A percentile compares a stretch with the other conserved stretches of the same genome.
phyloP scores from a whole-genome alignment of 371 early-diverging fungal species.

The Mortierella sp. region DNA sequence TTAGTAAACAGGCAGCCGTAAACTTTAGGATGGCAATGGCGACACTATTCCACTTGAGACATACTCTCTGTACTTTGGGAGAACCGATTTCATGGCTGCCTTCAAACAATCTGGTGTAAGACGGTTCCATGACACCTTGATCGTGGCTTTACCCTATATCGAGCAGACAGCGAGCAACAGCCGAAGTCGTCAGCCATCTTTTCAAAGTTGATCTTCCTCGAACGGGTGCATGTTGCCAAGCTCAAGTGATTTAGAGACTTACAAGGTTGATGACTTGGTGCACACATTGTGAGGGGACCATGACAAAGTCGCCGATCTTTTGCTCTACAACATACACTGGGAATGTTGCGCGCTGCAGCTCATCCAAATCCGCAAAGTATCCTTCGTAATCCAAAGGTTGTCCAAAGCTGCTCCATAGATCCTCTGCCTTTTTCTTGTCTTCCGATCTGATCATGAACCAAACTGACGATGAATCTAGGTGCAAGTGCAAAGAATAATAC shows the following conservation, averaged over 20 bases:
- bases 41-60: neutral
- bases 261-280: slow-evolving; percentile 60
- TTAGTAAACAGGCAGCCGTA: neutral
- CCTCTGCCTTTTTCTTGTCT: slow-evolving; percentile 37
- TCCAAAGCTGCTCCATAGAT: slow-evolving; percentile 30
- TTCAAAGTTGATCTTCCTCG: neutral
- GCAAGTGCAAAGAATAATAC: neutral
- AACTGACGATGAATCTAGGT: slow-evolving; percentile 41
- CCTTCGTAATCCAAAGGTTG: slow-evolving; percentile 54
- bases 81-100: slow-evolving; percentile 28
- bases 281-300: slow-evolving; percentile 53
- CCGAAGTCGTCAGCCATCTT: neutral
- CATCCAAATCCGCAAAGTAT: slow-evolving; percentile 44
- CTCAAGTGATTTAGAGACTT: neutral
- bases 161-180: neutral
- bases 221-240: neutral
- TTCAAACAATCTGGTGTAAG: slow-evolving; percentile 47
- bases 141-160: slow-evolving; percentile 47
- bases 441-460: slow-evolving; percentile 58
- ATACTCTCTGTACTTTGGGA: slow-evolving; percentile 56
- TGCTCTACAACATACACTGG: slow-evolving; percentile 58
- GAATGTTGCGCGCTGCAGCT: slow-evolving; percentile 43
- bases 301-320: slow-evolving; percentile 57
- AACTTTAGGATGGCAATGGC: neutral
- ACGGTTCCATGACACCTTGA: slow-evolving; percentile 60